Evolutionary conservation across 163 green algal species (phyloP).

Genomic region (Chlorella variabilis): DNA sequence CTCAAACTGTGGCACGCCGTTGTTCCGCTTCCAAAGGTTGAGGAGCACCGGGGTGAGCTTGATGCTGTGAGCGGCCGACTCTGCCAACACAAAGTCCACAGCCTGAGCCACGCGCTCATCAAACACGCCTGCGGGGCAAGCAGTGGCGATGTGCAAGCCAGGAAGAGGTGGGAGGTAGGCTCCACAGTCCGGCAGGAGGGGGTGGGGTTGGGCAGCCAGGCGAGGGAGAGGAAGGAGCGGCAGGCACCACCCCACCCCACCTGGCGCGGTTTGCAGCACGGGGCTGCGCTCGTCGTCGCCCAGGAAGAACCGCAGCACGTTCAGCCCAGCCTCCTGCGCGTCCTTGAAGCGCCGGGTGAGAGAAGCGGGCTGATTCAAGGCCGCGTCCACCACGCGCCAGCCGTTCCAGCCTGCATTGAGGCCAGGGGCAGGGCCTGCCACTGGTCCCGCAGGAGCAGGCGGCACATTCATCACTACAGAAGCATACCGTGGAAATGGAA

Average conservation of each 20-base stretch:
- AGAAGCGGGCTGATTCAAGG: background rate
- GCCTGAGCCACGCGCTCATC: background rate
- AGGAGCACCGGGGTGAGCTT: constrained; percentile 31
- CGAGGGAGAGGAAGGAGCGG: background rate
- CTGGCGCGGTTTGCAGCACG: constrained; percentile 2
- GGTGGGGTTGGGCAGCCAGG: no score
- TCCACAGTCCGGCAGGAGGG: no score
- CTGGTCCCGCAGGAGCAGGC: no score
- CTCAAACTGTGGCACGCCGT: constrained; percentile 41
- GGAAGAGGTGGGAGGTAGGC: background rate
- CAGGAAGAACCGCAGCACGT: constrained; percentile 39
- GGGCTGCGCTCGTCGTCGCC: constrained; percentile 10
- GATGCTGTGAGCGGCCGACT: constrained; percentile 54
- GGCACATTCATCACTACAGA: background rate
- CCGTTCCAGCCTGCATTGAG: constrained; percentile 1
- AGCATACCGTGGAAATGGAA: constrained; percentile 3
- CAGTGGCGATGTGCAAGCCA: background rate
- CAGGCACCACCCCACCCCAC: background rate
- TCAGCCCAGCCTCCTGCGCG: background rate
- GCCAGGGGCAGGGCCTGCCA: background rate
- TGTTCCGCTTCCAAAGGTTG: constrained; percentile 29
- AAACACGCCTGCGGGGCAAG: background rate
- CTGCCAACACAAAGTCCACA: constrained; percentile 50
- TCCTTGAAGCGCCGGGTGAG: constrained; percentile 19
- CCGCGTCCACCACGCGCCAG: background rate